Base-by-base conservation (phyloP, 345 rosid species). In the Bretschneidera sinensis region DNA sequence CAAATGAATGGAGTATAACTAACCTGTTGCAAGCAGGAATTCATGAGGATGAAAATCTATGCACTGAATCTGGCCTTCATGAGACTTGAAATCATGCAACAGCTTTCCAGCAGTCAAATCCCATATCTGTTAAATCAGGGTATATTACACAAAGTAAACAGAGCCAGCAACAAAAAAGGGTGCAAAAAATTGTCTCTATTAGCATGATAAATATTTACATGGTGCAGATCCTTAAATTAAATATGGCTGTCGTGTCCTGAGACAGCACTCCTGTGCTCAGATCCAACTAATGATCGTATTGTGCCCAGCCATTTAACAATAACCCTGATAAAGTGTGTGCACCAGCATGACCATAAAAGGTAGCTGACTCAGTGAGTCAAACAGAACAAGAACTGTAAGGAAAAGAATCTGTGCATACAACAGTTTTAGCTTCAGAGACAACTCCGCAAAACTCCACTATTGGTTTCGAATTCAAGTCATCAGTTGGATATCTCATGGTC, bases 41-140 rank as follows among this genome's bases (percentile, higher is more conserved):
- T 95, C 97, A 28, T 91, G 82, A 45, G 99, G 99, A 85, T 95
- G 99, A 67, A 95, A 95, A 81, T 95, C 99, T 68, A 95, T 81
- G 82, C 97, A 85, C 76, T 86, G 91, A 82, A 91, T 75, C 71
- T 83, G 97, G 64, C 99, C 97, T 61, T 95, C 99, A 49, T 91
- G 97, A 74, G 63, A 59, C 78, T 91, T 95, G 78, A 95, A 91
- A 70, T 95, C 97, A 35, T 86, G 88, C 81, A 91, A 70, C 62
- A 91, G 63, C 73, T 95, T 95, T 72, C 99, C 99, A 69, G 99
- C 99, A 55, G 99, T 94, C 77, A 95, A 79, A 78, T 95, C 99
- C 99, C 99, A 95, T 15, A 95, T 83, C 99, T 95, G 76, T 73
- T 63, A 16, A 54, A 60, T 64, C 20, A 35, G 43, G 39, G 55